Conservation (phyloP, 345 rosid species). For the Eucalyptus lansdowneana region DNA sequence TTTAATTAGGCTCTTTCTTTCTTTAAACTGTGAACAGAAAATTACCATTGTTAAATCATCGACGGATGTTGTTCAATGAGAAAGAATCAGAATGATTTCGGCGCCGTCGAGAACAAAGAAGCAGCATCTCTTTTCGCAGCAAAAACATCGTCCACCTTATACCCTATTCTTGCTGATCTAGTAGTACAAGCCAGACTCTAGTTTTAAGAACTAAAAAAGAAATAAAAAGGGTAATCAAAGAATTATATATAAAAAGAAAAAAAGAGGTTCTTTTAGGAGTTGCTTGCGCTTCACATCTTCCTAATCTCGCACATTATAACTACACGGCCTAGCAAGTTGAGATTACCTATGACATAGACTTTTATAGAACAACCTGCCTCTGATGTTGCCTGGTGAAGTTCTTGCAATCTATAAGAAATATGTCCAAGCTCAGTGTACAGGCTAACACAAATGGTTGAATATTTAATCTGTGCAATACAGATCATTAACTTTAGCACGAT, state of each 20-base stretch:
- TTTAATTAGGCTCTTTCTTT: background rate
- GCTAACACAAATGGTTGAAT: background rate
- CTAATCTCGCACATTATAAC: background rate
- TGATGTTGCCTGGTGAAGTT: background rate
- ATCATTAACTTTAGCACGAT: too few relatives aligned
- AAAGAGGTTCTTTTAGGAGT: background rate
- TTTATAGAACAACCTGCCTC: background rate
- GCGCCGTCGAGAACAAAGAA: background rate
- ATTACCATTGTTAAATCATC: background rate
- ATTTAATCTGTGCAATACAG: rapidly evolving
- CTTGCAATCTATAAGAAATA: background rate
- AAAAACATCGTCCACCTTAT: background rate
- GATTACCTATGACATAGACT: background rate
- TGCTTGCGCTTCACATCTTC: background rate
- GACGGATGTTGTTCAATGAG: background rate
- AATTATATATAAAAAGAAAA: background rate
- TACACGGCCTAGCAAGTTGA: background rate
- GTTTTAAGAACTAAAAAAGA: background rate
- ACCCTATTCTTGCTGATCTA: background rate
- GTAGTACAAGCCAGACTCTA: background rate
- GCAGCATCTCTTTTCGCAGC: background rate
- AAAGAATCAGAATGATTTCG: background rate
- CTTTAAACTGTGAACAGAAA: background rate
- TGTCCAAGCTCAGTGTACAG: background rate
- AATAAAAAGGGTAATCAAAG: background rate